phyloP scores from a whole-genome alignment of 371 early-diverging fungal species.

The Umbelopsis sp. region DNA sequence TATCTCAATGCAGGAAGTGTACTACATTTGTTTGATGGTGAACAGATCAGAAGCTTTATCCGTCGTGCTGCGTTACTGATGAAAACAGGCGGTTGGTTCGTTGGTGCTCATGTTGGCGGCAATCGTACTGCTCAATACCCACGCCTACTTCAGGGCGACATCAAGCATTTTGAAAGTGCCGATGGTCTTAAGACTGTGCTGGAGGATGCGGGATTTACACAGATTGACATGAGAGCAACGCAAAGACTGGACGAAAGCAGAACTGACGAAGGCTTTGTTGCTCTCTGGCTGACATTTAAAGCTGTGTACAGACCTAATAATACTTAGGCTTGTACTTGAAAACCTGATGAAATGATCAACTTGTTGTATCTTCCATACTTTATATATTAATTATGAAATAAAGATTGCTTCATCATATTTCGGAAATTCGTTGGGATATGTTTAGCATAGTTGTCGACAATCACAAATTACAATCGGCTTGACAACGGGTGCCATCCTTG shows the following conservation, averaged over 20 bases:
- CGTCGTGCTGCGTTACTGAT: conserved; percentile 25
- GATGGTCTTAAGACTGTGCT: conserved; percentile 30
- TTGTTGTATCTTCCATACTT: no score
- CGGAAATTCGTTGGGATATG: no score
- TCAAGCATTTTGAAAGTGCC: conserved; percentile 33
- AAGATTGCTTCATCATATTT: no score
- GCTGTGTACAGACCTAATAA: conserved; percentile 23
- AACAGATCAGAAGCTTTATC: conserved; percentile 25
- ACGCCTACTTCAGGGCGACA: conserved; percentile 22
- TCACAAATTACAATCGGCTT: no score
- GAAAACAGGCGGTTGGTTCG: conserved; percentile 35
- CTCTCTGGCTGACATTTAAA: conserved; percentile 31
- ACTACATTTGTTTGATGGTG: conserved; percentile 37
- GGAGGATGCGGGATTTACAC: conserved; percentile 23
- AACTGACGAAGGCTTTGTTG: conserved; percentile 19
- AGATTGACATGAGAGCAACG: conserved; percentile 30
- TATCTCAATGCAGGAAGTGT: conserved; percentile 44
- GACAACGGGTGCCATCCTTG: no score
- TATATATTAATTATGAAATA: no score
- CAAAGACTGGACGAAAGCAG: conserved; percentile 18
- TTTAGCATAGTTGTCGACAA: no score
- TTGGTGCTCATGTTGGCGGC: conserved; percentile 41
- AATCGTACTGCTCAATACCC: conserved; percentile 24
- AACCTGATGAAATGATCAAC: no score
- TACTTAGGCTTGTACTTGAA: neutral